Conservation (phyloP, 805 yeast genomes). For the Yarrowia sp. region DNA sequence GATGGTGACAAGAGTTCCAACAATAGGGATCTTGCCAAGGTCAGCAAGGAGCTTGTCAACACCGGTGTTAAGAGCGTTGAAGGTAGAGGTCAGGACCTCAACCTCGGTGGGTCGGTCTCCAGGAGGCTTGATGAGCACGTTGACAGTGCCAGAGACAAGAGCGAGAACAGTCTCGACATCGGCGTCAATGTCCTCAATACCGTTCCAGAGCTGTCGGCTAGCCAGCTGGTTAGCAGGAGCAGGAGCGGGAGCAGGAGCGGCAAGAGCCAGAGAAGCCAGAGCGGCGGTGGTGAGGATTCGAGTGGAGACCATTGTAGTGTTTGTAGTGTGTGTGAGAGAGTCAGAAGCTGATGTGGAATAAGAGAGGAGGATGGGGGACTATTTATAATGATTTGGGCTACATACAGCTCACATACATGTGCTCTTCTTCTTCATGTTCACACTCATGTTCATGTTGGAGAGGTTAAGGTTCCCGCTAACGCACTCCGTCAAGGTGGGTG, state of each 20-base stretch:
- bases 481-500: background rate
- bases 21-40: conserved; percentile 10
- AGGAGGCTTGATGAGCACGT: conserved; percentile 24
- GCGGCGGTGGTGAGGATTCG: background rate
- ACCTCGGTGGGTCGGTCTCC: conserved; percentile 22
- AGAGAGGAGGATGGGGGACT: background rate
- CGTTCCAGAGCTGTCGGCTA: conserved; percentile 10
- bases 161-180: conserved; percentile 2
- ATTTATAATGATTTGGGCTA: background rate
- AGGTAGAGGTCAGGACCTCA: background rate
- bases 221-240: conserved; percentile 1
- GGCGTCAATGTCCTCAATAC: conserved; percentile 5
- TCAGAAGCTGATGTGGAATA: conserved; percentile 12
- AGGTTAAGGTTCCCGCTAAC: background rate
- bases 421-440: background rate
- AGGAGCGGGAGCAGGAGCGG: conserved; percentile 26
- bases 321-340: background rate
- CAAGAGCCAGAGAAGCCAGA: background rate
- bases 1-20: background rate
- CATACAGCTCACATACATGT: background rate
- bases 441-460: background rate
- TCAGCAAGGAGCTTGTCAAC: conserved; percentile 19
- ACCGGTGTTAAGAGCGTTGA: conserved; percentile 11
- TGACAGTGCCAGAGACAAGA: conserved; percentile 9
- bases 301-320: conserved; percentile 16